phyloP scores from a whole-genome alignment of 441 rosid species.

The Populus hybrid region DNA sequence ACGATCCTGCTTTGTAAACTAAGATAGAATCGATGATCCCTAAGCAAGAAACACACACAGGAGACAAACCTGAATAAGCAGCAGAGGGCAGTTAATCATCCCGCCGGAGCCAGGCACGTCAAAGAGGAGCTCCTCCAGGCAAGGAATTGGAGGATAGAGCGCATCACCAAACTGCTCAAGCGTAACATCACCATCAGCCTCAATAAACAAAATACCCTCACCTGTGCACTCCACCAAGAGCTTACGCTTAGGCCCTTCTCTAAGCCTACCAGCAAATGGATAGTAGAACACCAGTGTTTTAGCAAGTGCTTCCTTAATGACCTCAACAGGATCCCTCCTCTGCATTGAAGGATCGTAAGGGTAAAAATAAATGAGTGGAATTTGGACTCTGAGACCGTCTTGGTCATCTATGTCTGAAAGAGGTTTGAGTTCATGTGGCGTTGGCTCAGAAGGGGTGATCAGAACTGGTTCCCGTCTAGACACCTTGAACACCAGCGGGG shows the following conservation, averaged over 20 bases:
- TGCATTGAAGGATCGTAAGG: conserved; percentile 20
- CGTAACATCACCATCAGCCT: conserved; percentile 40
- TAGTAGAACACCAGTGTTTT: conserved; percentile 42
- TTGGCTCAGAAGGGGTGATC: conserved; percentile 33
- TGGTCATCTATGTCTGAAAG: conserved; percentile 52
- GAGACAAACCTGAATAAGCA: neutral
- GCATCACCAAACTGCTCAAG: conserved; percentile 36
- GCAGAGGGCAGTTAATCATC: neutral
- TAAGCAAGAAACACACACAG: no score
- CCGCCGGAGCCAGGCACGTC: neutral
- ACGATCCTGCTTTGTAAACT: neutral
- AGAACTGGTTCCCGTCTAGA: conserved; percentile 25
- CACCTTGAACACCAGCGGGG: conserved; percentile 26
- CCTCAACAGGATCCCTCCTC: conserved; percentile 30
- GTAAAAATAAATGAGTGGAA: conserved; percentile 28
- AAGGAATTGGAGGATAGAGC: conserved; percentile 58
- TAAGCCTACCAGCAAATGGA: conserved; percentile 44
- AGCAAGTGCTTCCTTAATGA: conserved; percentile 33
- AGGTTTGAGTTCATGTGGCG: conserved; percentile 28
- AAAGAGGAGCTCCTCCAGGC: conserved; percentile 26
- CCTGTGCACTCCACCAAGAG: conserved; percentile 44
- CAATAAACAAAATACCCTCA: conserved; percentile 39
- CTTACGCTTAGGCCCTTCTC: no score
- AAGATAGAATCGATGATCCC: no score
- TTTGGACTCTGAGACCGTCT: conserved; percentile 27